Evolutionary conservation across 768 basidiomycete species (phyloP), one percentile per base, ranked within the genome.

Genomic region (Sporobolomyces roseus): DNA sequence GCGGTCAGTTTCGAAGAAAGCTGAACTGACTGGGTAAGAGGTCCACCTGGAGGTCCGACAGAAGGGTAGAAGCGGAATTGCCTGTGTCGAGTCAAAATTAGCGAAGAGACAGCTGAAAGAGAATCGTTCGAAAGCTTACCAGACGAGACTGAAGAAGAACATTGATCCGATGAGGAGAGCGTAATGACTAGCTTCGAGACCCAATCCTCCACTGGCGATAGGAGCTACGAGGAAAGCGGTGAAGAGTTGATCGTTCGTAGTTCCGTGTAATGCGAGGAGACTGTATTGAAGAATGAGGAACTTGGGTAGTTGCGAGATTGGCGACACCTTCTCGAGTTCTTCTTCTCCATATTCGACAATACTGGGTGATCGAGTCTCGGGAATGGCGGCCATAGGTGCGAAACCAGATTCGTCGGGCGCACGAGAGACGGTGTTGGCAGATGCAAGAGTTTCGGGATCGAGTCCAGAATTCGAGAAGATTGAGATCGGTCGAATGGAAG

Each of bases 221-320:
- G 88, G 86, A 48, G 60, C 63, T 50, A 76, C 65, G 32, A 74
- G 49, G 65, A 67, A 96, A 90, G 33, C 93, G 79, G 78, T 94
- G 91, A 80, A 93, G 89, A 76, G 49, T 60, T 76, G 75, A 36
- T 77, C 77, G 61, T 65, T 71, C 0, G 68, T 63, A 13, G 77
- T 78, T 38, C 86, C 86, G 77, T 96, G 93, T 56, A 97, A 78
- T 6, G 93, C 93, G 70, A 97, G 81, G 69, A 92, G 80, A 25
- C 90, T 90, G 78, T 96, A 96, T 79, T 96, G 93, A 23, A 90
- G 75, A 74, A 98, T 96, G 75, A 97, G 85, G 72, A 88, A 77
- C 38, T 91, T 75, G 8, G 94, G 94, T 33, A 98, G 80, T 75
- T 88, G 86, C 27, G 86, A 87, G 70, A 85, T 79, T 70, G 90